Evolutionary conservation across 805 yeast species (phyloP), one percentile per base, ranked within the genome.

Genomic region (Huiozyma naganishii): DNA sequence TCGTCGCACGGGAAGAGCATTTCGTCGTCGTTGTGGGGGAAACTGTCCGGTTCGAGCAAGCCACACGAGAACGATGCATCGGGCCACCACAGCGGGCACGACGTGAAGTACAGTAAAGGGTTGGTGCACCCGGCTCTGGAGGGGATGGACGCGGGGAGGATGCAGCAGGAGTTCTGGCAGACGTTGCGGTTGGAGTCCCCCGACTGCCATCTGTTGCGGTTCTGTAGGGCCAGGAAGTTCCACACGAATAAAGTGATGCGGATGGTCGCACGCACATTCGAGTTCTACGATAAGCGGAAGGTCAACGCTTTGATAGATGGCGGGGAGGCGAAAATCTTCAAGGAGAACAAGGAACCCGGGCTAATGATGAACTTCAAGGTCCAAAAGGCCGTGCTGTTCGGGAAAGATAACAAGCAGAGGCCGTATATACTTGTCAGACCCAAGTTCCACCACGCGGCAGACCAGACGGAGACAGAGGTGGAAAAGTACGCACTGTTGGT

Each of bases 201-300:
- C 3, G 99, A 92, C 62, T 81, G 83, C 53, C 63, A 80, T 51
- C 41, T 86, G 29, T 69, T 89, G 55, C 74, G 95, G 54, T 89
- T 82, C 55, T 64, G 85, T 27, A 73, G 95, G 52, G 96, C 96
- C 34, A 79, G 96, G 65, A 87, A 87, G 65, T 87, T 87, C 80
- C 77, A 83, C 50, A 70, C 79, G 23, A 80, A 77, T 52, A 76
- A 79, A 55, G 72, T 87, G 0, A 59, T 84, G 45, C 67, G 69
- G 17, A 87, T 88, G 95, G 56, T 86, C 41, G 70, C 80, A n/a
- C 69, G 73, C 48, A 80, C 94, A 6, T 60, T 86, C 51, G 70
- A 74, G 48, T 89, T 96, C 95, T 77, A 97, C 58, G 69, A 71
- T 36, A 83, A 76, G 48, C 70, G 71, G 44, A 67, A 76, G 6